Evolutionary conservation across 225 moss, liverwort and hornwort species (phyloP).

Genomic region (Sphagnum tenellum): DNA sequence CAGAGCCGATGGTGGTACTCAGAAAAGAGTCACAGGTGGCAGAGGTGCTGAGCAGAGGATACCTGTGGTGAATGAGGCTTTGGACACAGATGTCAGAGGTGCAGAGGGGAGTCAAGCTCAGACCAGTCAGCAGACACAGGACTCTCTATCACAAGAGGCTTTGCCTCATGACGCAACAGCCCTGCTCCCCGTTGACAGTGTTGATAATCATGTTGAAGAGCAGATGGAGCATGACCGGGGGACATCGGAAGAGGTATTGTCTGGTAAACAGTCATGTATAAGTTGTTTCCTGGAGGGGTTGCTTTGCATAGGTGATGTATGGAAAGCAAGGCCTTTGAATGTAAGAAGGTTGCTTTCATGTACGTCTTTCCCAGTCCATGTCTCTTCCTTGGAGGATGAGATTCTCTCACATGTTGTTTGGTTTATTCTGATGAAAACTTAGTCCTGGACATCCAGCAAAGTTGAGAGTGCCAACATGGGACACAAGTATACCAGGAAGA

Average conservation of each 20-base stretch:
- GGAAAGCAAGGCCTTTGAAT: too few species aligned
- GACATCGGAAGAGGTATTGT: conserved; percentile 33
- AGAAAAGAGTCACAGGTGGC: conserved; percentile 41
- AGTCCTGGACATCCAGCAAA: too few species aligned
- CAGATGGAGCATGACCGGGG: conserved; percentile 83
- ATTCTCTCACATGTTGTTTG: too few species aligned
- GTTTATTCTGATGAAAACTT: too few species aligned
- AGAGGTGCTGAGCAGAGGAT: conserved; percentile 34
- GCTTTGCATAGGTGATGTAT: too few species aligned
- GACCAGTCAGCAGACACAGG: conserved; percentile 65
- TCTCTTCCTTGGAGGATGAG: too few species aligned
- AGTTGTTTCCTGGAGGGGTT: too few species aligned
- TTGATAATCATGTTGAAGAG: conserved; percentile 56
- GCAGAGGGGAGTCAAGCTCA: conserved; percentile 32
- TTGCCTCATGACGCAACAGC: conserved; percentile 31
- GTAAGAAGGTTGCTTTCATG: too few species aligned
- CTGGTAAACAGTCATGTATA: too few species aligned
- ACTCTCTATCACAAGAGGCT: conserved; percentile 43
- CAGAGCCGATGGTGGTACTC: conserved; percentile 41
- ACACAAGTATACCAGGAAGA: too few species aligned
- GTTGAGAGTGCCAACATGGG: too few species aligned
- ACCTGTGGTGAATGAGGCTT: conserved; percentile 26
- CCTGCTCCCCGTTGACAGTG: conserved; percentile 24
- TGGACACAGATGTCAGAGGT: conserved; percentile 32
- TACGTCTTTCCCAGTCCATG: too few species aligned